Conservation (phyloP, 2,329 filamentous ascomycete species). For the Monascus ruber region DNA sequence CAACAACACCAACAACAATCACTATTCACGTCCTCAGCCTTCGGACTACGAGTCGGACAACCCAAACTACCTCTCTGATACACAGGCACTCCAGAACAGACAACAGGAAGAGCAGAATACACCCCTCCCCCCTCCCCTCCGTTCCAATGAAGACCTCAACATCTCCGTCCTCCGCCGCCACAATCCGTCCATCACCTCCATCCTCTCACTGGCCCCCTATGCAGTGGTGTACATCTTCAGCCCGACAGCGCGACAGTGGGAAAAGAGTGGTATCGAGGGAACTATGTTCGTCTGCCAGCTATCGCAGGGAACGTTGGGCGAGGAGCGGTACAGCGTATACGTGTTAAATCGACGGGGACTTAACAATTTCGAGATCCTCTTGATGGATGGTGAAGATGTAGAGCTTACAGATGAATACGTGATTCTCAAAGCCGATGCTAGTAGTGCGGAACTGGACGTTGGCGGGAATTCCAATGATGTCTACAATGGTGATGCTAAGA, state of each 20-base stretch:
- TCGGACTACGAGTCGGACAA: constrained; percentile 58
- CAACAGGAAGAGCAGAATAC: constrained; percentile 11
- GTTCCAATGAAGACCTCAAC: constrained; percentile 79
- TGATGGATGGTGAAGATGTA: constrained; percentile 47
- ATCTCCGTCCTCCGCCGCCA: constrained; percentile 72
- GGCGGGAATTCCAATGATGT: constrained; percentile 4
- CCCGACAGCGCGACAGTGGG: constrained; percentile 57
- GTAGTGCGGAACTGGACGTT: constrained; percentile 7
- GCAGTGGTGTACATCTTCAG: constrained; percentile 77
- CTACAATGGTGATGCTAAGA: constrained; percentile 12
- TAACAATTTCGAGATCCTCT: constrained; percentile 57
- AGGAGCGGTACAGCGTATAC: constrained; percentile 47
- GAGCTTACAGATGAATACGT: constrained; percentile 54
- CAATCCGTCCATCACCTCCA: constrained; percentile 58
- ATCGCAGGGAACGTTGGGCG: constrained; percentile 31
- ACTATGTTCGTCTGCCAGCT: constrained; percentile 76
- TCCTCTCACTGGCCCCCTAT: constrained; percentile 73
- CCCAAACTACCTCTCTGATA: constrained; percentile 36
- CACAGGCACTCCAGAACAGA: constrained; percentile 3
- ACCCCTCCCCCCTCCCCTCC: constrained; percentile 33
- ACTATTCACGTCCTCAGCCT: constrained; percentile 11
- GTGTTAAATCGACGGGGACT: constrained; percentile 62
- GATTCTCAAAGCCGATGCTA: constrained; percentile 42
- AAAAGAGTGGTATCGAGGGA: constrained; percentile 76
- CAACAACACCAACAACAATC: constrained; percentile 8